These are phyloP conservation scores for Alternaria incomplexa DNA, from an alignment of 2,329 filamentous ascomycete genomes.

Conservation along the genomic window DNA sequence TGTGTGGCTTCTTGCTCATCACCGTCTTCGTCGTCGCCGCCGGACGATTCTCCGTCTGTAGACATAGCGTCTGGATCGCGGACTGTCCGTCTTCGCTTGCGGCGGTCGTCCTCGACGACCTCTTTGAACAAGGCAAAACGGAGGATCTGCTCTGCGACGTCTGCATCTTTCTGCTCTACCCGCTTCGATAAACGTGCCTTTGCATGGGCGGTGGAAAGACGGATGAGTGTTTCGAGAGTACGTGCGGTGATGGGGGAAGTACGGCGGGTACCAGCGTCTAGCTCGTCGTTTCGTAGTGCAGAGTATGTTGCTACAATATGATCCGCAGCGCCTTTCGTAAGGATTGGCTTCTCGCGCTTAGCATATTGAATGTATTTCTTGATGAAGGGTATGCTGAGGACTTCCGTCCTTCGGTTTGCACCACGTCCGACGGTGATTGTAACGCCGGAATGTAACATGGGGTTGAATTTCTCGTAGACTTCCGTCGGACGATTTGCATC, in stretches of 20 bases:
- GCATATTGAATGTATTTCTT: conserved; percentile 99
- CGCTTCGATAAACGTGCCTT: conserved; percentile 87
- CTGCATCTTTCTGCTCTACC: conserved; percentile 87
- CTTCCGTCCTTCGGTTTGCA: conserved; percentile 77
- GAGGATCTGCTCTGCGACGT: conserved; percentile 86
- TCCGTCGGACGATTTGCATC: conserved; percentile 79
- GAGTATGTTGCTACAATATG: conserved; percentile 92
- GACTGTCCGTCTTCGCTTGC: conserved; percentile 81
- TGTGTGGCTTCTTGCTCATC: conserved; percentile 47
- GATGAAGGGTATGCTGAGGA: conserved; percentile 95
- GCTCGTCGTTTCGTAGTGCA: conserved; percentile 90
- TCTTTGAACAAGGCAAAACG: conserved; percentile 98
- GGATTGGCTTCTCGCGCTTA: conserved; percentile 85
- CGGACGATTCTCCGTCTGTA: conserved; percentile 64
- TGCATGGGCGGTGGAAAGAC: conserved; percentile 93
- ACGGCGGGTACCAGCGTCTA: conserved; percentile 90
- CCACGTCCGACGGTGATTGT: conserved; percentile 77
- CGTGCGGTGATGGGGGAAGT: conserved; percentile 96
- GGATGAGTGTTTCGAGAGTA: conserved; percentile 97
- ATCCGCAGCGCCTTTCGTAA: conserved; percentile 90
- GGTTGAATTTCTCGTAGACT: conserved; percentile 94
- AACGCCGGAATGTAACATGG: conserved; percentile 93
- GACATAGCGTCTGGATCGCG: conserved; percentile 62
- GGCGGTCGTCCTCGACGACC: conserved; percentile 77
- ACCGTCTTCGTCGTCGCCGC: conserved; percentile 66